Base-by-base conservation (phyloP, 768 basidiomycete genomes). In the Butyriboletus loyo region DNA sequence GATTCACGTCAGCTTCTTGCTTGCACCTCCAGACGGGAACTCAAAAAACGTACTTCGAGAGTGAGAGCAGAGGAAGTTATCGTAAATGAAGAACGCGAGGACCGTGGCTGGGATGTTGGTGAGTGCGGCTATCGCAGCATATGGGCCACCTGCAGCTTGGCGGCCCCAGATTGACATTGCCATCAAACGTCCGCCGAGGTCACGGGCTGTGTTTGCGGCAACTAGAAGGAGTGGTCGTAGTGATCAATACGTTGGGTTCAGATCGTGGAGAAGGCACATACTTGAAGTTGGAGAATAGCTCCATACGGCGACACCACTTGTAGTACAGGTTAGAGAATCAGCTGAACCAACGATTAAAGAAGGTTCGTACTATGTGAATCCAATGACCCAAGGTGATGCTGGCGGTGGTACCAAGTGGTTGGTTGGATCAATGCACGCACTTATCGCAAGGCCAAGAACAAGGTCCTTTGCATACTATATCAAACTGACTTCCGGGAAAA, bases 61-160 rank as follows among this genome's bases (percentile, higher is more conserved):
- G 11, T 80, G 81, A 62, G 86, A 85, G 22, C 72, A 65, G 24
- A 87, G 68, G 64, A 87, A 74, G 9, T 77, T 52, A 55, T 85
- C 81, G 49, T 87, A 85, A 25, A 85, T 51, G 46, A 74, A 52
- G 24, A 74, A 77, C 15, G 76, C 83, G 43, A 84, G 66, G 27
- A 85, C 46, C 14, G 78, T 87, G 3, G 84, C 83, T 4, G 83
- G 83, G 58, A 87, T 83, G 57, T 84, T 87, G 5, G 81, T 81
- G 30, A 87, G 74, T 2, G 86, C 81, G 1, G 85, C 63, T 45
- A 87, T 77, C 10, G 84, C 86, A 2, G 81, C 77, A 60, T 86
- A 87, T 7, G 62, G 56, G 17, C 77, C 79, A 35, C 84, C 85
- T 28, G 67, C 66, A 28, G 82, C 83, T 56, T 64, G 60, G 2